Base-by-base conservation (phyloP, 2,329 filamentous ascomycete species). In the Arachnopeziza araneosa region DNA sequence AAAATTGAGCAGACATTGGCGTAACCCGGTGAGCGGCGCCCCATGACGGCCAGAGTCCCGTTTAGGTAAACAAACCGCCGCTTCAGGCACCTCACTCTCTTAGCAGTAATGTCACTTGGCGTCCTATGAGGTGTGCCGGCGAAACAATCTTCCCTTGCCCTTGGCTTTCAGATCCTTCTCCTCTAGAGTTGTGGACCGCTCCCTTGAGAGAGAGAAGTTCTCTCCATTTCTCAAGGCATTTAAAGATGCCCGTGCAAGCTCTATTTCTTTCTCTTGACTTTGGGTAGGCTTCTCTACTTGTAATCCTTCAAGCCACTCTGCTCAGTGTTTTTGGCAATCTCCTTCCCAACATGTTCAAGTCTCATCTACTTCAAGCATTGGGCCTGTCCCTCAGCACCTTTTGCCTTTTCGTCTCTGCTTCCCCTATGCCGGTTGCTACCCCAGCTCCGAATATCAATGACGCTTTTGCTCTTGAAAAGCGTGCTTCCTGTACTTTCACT, bases 361-460 rank as follows among this genome's bases (percentile, higher is more conserved):
- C 24, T 65, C 62, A 64, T 32, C 55, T 68, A 52, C 36, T 64
- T 50, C 63, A 64, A 57, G 23, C 63, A 22, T 23, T 68, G 51
- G 63, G 63, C 62, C 65, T 69, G 62, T 62, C 50, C 61, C 60
- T 67, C 56, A 61, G 64, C 54, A 54, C 60, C 17, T 61, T 59
- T 24, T 64, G 60, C 17, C 53, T 61, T 32, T 59, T 68, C 12
- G 66, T 69, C 10, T 61, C 64, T 24, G 63, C 63, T 44, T 58
- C 52, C 48, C 67, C 65, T 22, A 58, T 59, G 24, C 63, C 68
- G n/a, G 57, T 59, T 23, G 62, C 68, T 24, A 69, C 67, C n/a
- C 44, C 68, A 14, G 67, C 66, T 6, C 68, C 68, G n/a, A 56
- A 66, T 56, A 48, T 65, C 5, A 49, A 24, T 2, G 48, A 60